Percentiles rank a stretch among this genome's conserved stretches.
Evolutionary conservation across 2,329 filamentous ascomycete genomes (phyloP).

Genomic region (Fusarium sp.): DNA sequence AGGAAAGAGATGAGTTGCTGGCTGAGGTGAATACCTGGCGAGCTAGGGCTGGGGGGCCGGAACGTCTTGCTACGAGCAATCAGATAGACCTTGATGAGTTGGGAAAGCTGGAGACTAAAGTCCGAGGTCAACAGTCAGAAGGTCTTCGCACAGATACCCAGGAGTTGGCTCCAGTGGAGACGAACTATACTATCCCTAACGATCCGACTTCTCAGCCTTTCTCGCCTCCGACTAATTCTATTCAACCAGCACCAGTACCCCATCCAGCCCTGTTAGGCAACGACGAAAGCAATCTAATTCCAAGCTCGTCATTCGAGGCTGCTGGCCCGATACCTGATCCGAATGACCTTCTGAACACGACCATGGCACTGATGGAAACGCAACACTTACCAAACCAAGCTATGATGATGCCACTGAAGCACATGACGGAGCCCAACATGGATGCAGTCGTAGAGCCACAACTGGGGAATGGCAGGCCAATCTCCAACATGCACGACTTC

Average conservation of each 20-base stretch:
- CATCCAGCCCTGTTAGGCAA: not conserved
- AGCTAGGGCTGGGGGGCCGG: conserved; percentile 7
- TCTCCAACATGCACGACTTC: not conserved
- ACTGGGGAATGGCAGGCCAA: not conserved
- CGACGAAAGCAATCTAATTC: accelerated
- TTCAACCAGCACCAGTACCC: not conserved
- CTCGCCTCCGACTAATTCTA: not conserved
- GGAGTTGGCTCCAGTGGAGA: not conserved
- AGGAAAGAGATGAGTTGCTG: conserved; percentile 43
- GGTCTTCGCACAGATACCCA: accelerated
- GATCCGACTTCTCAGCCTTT: not conserved
- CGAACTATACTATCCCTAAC: not conserved
- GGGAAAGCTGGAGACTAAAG: not conserved
- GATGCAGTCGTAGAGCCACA: not conserved
- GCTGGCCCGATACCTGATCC: not conserved
- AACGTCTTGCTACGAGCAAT: not conserved
- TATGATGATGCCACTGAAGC: not conserved
- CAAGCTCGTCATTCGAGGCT: not conserved
- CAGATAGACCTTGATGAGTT: not conserved
- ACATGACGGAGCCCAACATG: accelerated
- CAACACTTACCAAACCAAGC: not conserved
- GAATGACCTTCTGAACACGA: accelerated
- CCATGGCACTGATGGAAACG: not conserved
- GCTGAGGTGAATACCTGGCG: conserved; percentile 38
- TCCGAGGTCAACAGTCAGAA: not conserved